phyloP scores from a whole-genome alignment of 257 asterid genomes.

The Pogostemon cablin region DNA sequence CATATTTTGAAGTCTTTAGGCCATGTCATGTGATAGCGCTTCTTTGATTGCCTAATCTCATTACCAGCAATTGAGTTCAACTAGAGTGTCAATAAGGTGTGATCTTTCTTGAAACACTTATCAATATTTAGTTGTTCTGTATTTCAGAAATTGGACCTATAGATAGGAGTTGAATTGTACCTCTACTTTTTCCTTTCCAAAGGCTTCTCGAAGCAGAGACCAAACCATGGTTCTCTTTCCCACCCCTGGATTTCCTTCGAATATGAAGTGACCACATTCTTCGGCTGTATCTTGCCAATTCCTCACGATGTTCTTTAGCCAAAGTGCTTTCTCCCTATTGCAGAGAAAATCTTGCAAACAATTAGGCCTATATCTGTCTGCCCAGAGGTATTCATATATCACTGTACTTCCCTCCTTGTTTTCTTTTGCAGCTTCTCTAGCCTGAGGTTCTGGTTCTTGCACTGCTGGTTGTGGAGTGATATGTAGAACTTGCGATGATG shows the following conservation, averaged over 20 bases:
- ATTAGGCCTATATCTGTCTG: constrained; percentile 64
- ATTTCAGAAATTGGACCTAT: not conserved
- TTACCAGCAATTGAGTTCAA: constrained; percentile 18
- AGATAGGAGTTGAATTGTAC: constrained; percentile 36
- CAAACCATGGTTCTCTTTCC: constrained; percentile 88
- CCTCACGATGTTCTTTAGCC: constrained; percentile 47
- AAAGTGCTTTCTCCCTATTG: constrained; percentile 57
- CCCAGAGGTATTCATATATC: constrained; percentile 52
- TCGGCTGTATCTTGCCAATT: constrained; percentile 39
- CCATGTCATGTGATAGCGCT: not conserved
- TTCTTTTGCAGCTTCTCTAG: constrained; percentile 17
- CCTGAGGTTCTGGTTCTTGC: constrained; percentile 29
- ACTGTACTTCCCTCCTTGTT: constrained; percentile 26
- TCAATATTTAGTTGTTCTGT: not conserved
- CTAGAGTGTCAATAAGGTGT: constrained; percentile 11
- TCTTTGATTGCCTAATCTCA: constrained; percentile 10
- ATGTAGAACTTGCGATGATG: constrained; percentile 13
- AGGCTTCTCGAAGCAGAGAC: constrained; percentile 70
- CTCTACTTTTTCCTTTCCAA: constrained; percentile 62
- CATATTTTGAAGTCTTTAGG: not conserved
- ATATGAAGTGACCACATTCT: constrained; percentile 60
- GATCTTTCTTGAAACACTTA: constrained; percentile 2
- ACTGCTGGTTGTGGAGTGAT: constrained; percentile 31
- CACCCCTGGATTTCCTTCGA: constrained; percentile 80
- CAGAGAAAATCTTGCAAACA: constrained; percentile 63